Evolutionary conservation across 768 basidiomycete species (phyloP), one percentile per base, ranked within the genome.

Genomic region (Collybia mongolica): DNA sequence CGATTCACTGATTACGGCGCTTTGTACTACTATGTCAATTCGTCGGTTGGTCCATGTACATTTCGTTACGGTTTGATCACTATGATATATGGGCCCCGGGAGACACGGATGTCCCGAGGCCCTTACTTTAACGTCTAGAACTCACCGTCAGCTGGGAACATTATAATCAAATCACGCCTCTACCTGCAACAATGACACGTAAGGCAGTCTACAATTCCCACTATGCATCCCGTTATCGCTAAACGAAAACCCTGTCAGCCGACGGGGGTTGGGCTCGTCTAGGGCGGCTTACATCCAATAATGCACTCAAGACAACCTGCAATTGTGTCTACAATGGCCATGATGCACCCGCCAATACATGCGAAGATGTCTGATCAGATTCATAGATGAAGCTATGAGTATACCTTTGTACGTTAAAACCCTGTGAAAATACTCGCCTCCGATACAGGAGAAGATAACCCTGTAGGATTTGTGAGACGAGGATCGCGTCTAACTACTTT

Each of bases 281-380:
- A 7, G 12, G 17, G 17, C 19, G 11, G 60, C 72, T 42, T 49
- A 77, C 79, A 69, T 38, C 60, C 71, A 38, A 81, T 64, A 17
- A 80, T 72, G 47, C 77, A 77, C 59, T 76, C 75, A 20, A 80
- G 32, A 44, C 73, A 76, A 3, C 69, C 72, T 9, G 70, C 73
- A 32, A 80, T 71, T 18, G 59, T 46, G 12, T 54, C 59, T 5
- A 78, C 56, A 41, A 77, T 61, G 14, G 61, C 57, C 63, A 76
- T 72, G 39, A 80, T 61, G 9, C 62, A 59, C 15, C 65, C 76
- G 5, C 72, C 76, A 28, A 79, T 72, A 51, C 79, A 79, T 46
- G 56, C 59, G 51, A 79, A 66, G 35, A 77, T 67, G 24, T 65
- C 73, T 72, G 32, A 6, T 23, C 19, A 39, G 36, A 22, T 32